A percentile compares a stretch with the other conserved stretches of the same genome.
Evolutionary conservation across 2,329 filamentous ascomycete genomes (phyloP).

Genomic region (Neoscytalidium dimidiatum): DNA sequence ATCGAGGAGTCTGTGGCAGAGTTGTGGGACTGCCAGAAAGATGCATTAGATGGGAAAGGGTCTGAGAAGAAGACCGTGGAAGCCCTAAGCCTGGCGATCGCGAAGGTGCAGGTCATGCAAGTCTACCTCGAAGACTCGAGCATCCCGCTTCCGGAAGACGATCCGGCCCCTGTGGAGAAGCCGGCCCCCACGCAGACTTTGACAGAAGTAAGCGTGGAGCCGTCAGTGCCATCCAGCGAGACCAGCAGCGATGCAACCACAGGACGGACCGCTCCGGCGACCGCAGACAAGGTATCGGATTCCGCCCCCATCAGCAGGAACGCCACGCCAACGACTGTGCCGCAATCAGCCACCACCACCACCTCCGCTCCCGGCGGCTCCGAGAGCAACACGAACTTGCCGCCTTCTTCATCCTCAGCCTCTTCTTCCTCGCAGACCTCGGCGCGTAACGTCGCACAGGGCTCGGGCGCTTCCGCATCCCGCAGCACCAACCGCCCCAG

Average conservation of each 20-base stretch:
- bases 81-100: constrained; percentile 49
- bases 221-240: constrained; percentile 23
- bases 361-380: constrained; percentile 7
- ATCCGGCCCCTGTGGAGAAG: constrained; percentile 29
- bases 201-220: neutral
- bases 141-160: constrained; percentile 45
- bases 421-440: neutral
- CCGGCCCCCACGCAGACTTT: neutral
- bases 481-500: constrained; percentile 64
- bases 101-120: constrained; percentile 54
- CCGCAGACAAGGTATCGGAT: constrained; percentile 20
- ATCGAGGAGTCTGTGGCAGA: constrained; percentile 66
- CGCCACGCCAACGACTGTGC: constrained; percentile 14
- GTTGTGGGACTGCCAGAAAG: constrained; percentile 62
- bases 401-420: neutral
- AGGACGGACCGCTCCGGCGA: neutral
- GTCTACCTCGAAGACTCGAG: constrained; percentile 51
- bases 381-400: neutral
- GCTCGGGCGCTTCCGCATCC: constrained; percentile 27
- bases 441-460: constrained; percentile 24
- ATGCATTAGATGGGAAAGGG: constrained; percentile 44
- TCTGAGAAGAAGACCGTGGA: constrained; percentile 38
- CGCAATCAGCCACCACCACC: constrained; percentile 22
- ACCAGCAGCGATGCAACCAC: constrained; percentile 15
- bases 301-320: constrained; percentile 3